Conservation (phyloP, 2,329 filamentous ascomycete species). For the Rhexocercosporidium sp. region DNA sequence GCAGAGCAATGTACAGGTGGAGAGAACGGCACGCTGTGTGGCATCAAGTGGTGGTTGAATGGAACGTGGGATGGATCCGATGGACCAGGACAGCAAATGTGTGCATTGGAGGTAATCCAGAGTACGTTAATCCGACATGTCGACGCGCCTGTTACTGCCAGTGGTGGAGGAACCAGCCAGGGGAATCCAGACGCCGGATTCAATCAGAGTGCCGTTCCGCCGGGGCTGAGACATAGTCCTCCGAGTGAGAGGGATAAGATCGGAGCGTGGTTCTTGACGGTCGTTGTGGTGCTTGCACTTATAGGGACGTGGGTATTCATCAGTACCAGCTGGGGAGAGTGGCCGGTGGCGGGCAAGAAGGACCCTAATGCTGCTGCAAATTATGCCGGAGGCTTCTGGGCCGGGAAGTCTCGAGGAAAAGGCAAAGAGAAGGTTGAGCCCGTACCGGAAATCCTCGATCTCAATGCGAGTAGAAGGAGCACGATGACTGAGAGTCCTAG, state of each 20-base stretch:
- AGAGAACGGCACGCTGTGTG: conserved; percentile 61
- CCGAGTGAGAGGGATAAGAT: conserved; percentile 45
- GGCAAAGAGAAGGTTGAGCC: conserved; percentile 14
- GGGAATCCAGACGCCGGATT: conserved; percentile 42
- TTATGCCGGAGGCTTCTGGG: neutral
- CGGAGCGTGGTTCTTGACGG: conserved; percentile 50
- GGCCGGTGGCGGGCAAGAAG: conserved; percentile 17
- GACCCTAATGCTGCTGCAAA: neutral
- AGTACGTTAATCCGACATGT: conserved; percentile 57
- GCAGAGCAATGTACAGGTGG: conserved; percentile 63
- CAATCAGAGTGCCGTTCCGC: conserved; percentile 19
- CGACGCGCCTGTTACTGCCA: conserved; percentile 49
- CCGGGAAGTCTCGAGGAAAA: neutral
- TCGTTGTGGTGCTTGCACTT: conserved; percentile 30
- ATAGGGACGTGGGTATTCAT: conserved; percentile 27
- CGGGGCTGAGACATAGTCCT: conserved; percentile 14
- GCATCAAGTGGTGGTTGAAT: conserved; percentile 61
- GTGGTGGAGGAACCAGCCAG: conserved; percentile 62
- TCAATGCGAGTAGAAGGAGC: neutral
- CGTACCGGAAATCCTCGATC: neutral
- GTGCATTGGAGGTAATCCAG: conserved; percentile 68
- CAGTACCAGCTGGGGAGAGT: conserved; percentile 15
- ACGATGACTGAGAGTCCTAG: neutral
- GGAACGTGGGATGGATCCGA: conserved; percentile 61
- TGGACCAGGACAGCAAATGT: conserved; percentile 75